Base-by-base conservation (phyloP, 345 rosid species). In the Cardiospermum halicacabum region DNA sequence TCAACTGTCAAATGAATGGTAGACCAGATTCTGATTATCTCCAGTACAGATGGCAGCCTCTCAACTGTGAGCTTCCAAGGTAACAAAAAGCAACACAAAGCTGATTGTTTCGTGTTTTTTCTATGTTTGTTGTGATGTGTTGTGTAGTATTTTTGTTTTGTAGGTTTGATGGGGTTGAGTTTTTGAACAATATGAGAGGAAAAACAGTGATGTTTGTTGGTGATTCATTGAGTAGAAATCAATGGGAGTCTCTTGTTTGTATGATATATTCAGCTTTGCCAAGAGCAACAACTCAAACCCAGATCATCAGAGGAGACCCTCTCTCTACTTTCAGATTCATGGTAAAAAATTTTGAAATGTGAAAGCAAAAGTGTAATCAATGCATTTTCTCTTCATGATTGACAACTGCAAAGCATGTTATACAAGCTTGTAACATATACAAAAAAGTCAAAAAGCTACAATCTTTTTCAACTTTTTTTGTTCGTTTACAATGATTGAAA, bases 221-320 rank as follows among this genome's bases (percentile, higher is more conserved):
- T 56, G 99, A 91, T 69, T 94, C 99, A 1, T 67, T 94, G 37
- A 92, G 97, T 3, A 75, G 86, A 69, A 89, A 93, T 63, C 98
- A 93, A 72, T 93, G 91, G 92, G 89, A 93, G 79, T 91, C 99
- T 28, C 75, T 94, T 84, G 78, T 83, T 53, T 94, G 99, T 58
- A 69, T 94, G 96, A 81, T 89, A 53, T 31, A 75, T 53, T 73
- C 92, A 28, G 64, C 86, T 3, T 78, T 81, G 60, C 93, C 97
- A 50, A 47, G 27, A 21, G 68, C 97, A 50, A 47, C 24, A 21
- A 69, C 88, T 11, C 27, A 50, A n/a, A 84, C 89, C 4, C 84
- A 78, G 58, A 75, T 91, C 74, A 78, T 63, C 36, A 83, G 82
- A 68, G 91, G 81, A 51, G 83, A 78, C 55, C 92, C 96, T 69